Evolutionary conservation across 768 basidiomycete genomes (phyloP).

Genomic region (Podaxis mareebaensis): DNA sequence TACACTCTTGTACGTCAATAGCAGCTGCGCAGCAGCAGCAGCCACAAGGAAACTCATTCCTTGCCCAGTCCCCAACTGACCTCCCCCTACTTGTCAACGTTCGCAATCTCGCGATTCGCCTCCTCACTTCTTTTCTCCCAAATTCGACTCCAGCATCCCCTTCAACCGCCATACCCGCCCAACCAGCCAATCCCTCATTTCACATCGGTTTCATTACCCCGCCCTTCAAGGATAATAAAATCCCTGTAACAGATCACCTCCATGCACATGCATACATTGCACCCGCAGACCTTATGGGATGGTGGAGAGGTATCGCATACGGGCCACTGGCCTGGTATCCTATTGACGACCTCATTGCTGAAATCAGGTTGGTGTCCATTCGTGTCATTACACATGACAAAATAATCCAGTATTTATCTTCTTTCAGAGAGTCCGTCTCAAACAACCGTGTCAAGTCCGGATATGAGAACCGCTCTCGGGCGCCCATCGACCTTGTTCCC

Average conservation of each 20-base stretch:
- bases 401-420: slow-evolving; percentile 12
- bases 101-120: slow-evolving; percentile 54
- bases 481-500: slow-evolving; percentile 76
- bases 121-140: slow-evolving; percentile 50
- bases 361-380: slow-evolving; percentile 60
- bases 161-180: slow-evolving; percentile 32
- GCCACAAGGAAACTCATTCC: slow-evolving; percentile 16
- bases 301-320: slow-evolving; percentile 72
- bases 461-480: slow-evolving; percentile 51
- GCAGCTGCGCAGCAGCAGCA: slow-evolving; percentile 10
- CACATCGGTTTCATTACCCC: slow-evolving; percentile 79
- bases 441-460: slow-evolving; percentile 87
- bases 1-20: slow-evolving; percentile 61
- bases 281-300: slow-evolving; percentile 66
- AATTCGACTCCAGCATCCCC: slow-evolving; percentile 37
- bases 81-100: slow-evolving; percentile 69
- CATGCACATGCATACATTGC: slow-evolving; percentile 75
- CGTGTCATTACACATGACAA: not conserved
- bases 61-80: slow-evolving; percentile 66
- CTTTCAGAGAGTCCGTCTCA: slow-evolving; percentile 69
- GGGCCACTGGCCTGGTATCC: slow-evolving; percentile 72
- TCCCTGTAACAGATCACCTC: slow-evolving; percentile 78
- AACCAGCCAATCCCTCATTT: slow-evolving; percentile 39
- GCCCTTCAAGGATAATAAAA: slow-evolving; percentile 75
- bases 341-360: slow-evolving; percentile 78